A percentile compares a stretch with the other conserved stretches of the same genome.
phyloP scores from a whole-genome alignment of 768 basidiomycete species.

The Pleurotus eryngii region DNA sequence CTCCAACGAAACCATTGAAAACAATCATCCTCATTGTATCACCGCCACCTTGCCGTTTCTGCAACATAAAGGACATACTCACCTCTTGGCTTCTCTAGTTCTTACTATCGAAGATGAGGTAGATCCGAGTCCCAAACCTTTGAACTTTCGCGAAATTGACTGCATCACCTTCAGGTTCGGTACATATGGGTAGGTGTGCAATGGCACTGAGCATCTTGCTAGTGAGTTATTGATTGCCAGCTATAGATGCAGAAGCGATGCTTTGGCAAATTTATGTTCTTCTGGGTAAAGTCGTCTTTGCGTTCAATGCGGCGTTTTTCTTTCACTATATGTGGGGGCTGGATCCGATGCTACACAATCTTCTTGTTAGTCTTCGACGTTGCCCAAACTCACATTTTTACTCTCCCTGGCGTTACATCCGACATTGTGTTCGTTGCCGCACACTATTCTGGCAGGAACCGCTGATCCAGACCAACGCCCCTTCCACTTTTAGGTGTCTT shows the following conservation, averaged over 20 bases:
- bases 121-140: neutral
- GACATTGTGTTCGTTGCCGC: constrained; percentile 28
- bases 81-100: constrained; percentile 14
- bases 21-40: no score
- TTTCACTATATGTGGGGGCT: neutral
- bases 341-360: constrained; percentile 49
- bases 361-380: constrained; percentile 40
- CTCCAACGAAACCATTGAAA: no score
- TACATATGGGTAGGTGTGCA: constrained; percentile 36
- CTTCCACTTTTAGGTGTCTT: constrained; percentile 31
- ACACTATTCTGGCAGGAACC: neutral
- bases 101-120: constrained; percentile 29
- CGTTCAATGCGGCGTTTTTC: neutral
- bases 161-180: constrained; percentile 20
- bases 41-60: neutral
- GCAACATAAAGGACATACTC: neutral
- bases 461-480: neutral
- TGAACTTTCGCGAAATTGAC: neutral
- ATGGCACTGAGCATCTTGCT: neutral
- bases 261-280: constrained; percentile 37
- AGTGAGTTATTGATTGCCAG: neutral
- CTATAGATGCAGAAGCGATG: constrained; percentile 26
- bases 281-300: constrained; percentile 28
- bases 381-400: constrained; percentile 41
- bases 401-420: constrained; percentile 32